Evolutionary conservation across 2,329 filamentous ascomycete genomes (phyloP).

Genomic region (Trichophaea hybrida): DNA sequence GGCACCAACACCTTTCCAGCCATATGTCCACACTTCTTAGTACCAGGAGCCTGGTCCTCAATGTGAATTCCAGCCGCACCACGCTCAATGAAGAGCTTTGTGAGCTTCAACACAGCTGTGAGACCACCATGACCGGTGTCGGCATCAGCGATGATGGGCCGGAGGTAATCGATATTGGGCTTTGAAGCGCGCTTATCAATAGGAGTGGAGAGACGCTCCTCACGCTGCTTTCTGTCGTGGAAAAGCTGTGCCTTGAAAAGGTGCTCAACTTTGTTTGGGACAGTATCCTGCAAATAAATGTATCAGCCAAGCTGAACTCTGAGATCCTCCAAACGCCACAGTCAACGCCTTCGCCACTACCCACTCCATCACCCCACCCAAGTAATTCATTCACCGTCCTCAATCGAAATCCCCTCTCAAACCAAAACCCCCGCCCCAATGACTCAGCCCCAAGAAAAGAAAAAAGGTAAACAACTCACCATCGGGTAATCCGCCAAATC

Average conservation of each 20-base stretch:
- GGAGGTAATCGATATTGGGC: constrained; percentile 78
- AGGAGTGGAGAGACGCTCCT: constrained; percentile 71
- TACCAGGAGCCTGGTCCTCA: constrained; percentile 93
- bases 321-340: not conserved
- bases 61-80: constrained; percentile 97
- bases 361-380: not conserved
- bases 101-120: constrained; percentile 99
- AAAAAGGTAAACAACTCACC: constrained; percentile 37
- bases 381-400: not conserved
- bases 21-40: constrained; percentile 99
- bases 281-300: constrained; percentile 54
- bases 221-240: constrained; percentile 97
- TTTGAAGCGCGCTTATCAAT: constrained; percentile 57
- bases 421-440: not conserved
- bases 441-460: not conserved
- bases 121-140: constrained; percentile 95
- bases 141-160: constrained; percentile 90
- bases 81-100: constrained; percentile 92
- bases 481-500: constrained; percentile 97
- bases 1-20: constrained; percentile 95
- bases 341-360: not conserved
- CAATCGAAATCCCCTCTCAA: not conserved
- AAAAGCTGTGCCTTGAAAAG: constrained; percentile 98
- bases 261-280: constrained; percentile 95
- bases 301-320: constrained; percentile 13